Evolutionary conservation across 1,139 yeast species (phyloP).

Genomic region (Debaryomyces robertsiae): DNA sequence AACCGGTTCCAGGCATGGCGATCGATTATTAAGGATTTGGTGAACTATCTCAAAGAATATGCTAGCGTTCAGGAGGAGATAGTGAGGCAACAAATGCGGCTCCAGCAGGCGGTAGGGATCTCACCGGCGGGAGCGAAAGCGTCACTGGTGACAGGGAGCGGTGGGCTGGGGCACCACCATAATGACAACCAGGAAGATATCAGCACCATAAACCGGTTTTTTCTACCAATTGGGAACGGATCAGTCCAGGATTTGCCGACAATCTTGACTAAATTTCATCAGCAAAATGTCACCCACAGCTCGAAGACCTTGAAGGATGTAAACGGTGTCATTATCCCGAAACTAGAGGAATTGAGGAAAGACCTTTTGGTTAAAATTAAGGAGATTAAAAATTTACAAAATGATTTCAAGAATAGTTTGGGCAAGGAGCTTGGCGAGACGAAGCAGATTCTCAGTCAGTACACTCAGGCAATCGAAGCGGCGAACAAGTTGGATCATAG

Average conservation of each 20-base stretch:
- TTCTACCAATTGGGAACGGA: conserved; percentile 76
- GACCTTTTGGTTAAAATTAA: conserved; percentile 83
- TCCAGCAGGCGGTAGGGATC: conserved; percentile 72
- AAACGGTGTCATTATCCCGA: conserved; percentile 68
- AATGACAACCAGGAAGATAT: conserved; percentile 40
- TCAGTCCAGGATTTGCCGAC: conserved; percentile 83
- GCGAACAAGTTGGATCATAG: conserved; percentile 38
- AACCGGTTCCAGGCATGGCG: conserved; percentile 87
- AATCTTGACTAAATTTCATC: conserved; percentile 72
- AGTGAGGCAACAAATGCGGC: conserved; percentile 76
- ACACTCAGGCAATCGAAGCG: conserved; percentile 43
- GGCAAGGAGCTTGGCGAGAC: conserved; percentile 69
- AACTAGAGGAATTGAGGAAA: conserved; percentile 80
- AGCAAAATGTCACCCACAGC: conserved; percentile 67
- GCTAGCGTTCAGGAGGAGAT: conserved; percentile 87
- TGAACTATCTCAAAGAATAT: conserved; percentile 75
- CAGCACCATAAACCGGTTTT: conserved; percentile 49
- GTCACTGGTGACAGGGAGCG: conserved; percentile 7
- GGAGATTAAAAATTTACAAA: conserved; percentile 78
- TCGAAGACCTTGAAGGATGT: conserved; percentile 73
- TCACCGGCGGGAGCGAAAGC: conserved; percentile 19
- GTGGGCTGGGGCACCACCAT: conserved; percentile 15
- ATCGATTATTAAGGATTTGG: conserved; percentile 69
- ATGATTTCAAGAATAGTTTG: conserved; percentile 81
- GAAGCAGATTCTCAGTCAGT: conserved; percentile 51